Evolutionary conservation across 2,329 filamentous ascomycete species (phyloP).

Genomic region (Beauveria sp.): DNA sequence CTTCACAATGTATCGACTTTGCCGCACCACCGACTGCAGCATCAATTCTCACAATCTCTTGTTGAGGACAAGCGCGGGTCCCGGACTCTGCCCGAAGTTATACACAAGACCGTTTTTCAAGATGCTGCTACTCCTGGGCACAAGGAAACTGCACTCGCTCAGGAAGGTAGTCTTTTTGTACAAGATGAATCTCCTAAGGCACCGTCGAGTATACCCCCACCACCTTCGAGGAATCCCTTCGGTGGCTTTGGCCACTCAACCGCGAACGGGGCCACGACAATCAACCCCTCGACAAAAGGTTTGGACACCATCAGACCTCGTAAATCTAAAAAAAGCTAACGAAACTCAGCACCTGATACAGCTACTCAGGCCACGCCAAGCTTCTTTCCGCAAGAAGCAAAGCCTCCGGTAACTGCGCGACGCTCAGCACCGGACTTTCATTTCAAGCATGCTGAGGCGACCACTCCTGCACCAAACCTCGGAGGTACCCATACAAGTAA

Average conservation of each 20-base stretch:
- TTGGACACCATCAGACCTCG: background rate
- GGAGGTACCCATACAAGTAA: background rate
- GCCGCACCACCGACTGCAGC: constrained; percentile 42
- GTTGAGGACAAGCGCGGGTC: constrained; percentile 54
- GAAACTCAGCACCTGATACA: background rate
- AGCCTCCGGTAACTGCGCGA: background rate
- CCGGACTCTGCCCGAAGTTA: constrained; percentile 44
- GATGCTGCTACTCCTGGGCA: constrained; percentile 16
- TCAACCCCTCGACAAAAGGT: background rate
- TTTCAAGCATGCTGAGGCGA: background rate
- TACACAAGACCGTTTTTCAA: constrained; percentile 46
- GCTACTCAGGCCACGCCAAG: background rate
- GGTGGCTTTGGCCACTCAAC: background rate
- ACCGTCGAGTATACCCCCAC: background rate
- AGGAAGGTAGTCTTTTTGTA: constrained; percentile 25
- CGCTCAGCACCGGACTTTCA: background rate
- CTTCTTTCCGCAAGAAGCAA: background rate
- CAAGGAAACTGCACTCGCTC: constrained; percentile 7
- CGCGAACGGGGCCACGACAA: background rate
- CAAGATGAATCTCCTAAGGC: background rate
- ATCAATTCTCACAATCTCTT: constrained; percentile 47
- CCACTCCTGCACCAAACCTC: background rate
- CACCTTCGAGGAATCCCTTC: background rate
- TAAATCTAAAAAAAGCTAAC: background rate
- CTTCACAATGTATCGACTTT: constrained; percentile 37